A percentile compares a stretch with the other conserved stretches of the same genome.
These are phyloP conservation scores for Xylaria palmicola DNA, from an alignment of 495 filamentous ascomycete genomes.

Conservation along the genomic window DNA sequence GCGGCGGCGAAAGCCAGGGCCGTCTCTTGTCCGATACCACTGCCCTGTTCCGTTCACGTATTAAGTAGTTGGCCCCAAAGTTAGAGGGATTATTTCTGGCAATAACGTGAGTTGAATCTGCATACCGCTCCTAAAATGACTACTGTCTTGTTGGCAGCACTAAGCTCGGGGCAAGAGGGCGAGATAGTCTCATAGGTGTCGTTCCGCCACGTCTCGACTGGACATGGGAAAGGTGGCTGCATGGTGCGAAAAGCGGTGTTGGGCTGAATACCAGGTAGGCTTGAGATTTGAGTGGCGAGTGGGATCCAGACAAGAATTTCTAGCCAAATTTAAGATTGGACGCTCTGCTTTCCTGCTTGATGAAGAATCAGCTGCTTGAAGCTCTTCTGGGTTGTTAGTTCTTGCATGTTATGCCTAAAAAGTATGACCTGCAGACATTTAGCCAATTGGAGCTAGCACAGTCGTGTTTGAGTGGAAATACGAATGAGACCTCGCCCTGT, in stretches of 20 bases:
- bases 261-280: background rate
- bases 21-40: slow-evolving; percentile 40
- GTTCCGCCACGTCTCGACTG: slow-evolving; percentile 31
- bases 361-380: too few relatives aligned
- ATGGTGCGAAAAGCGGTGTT: background rate
- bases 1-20: slow-evolving; percentile 27
- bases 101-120: slow-evolving; percentile 12
- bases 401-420: too few relatives aligned
- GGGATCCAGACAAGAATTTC: background rate
- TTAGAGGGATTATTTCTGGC: background rate
- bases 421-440: too few relatives aligned
- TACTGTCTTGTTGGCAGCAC: slow-evolving; percentile 41
- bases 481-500: too few relatives aligned
- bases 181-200: slow-evolving; percentile 44
- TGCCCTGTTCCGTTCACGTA: slow-evolving; percentile 18
- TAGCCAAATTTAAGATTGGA: too few relatives aligned
- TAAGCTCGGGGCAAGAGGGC: slow-evolving; percentile 40
- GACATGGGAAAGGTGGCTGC: slow-evolving; percentile 16
- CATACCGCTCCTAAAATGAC: slow-evolving; percentile 49
- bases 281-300: background rate
- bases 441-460: too few relatives aligned
- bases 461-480: too few relatives aligned
- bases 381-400: too few relatives aligned
- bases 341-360: too few relatives aligned
- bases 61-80: slow-evolving; percentile 11